Conservation (phyloP, 352 stramenopile genomes). For the Globisporangium nagaii region DNA sequence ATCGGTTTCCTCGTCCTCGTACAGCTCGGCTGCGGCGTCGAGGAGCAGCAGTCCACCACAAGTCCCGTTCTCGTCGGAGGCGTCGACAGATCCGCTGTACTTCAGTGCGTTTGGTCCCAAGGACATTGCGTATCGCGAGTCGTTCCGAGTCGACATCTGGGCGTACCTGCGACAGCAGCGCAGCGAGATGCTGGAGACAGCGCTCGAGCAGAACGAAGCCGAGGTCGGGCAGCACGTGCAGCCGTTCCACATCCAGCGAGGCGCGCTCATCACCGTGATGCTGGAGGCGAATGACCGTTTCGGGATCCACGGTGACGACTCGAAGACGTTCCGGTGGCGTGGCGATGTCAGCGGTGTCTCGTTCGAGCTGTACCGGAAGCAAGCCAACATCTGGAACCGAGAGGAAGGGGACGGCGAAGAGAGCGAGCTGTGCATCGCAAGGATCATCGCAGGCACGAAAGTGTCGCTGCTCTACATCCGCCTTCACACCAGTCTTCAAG, state of each 20-base stretch:
- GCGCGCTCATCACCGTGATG: conserved; percentile 56
- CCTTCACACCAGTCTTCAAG: conserved; percentile 14
- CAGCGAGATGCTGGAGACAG: conserved; percentile 51
- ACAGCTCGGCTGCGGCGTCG: background rate
- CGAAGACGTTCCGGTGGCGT: conserved; percentile 62
- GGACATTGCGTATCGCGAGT: conserved; percentile 32
- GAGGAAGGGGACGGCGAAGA: conserved; percentile 16
- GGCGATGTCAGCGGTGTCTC: conserved; percentile 52
- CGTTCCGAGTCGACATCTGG: conserved; percentile 67
- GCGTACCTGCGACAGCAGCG: conserved; percentile 62
- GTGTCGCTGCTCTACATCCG: conserved; percentile 66
- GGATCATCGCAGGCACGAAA: conserved; percentile 49
- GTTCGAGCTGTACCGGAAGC: conserved; percentile 48
- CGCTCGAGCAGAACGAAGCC: conserved; percentile 41
- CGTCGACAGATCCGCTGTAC: conserved; percentile 33
- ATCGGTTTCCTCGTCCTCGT: background rate
- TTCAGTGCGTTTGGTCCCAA: conserved; percentile 54
- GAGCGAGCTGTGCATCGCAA: conserved; percentile 41
- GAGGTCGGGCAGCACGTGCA: conserved; percentile 46
- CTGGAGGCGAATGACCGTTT: conserved; percentile 39
- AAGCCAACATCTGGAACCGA: background rate
- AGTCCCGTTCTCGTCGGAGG: conserved; percentile 8
- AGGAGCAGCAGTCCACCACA: background rate
- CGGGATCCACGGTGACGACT: conserved; percentile 35
- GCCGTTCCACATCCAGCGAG: conserved; percentile 43